Percentiles rank a stretch among this genome's conserved stretches.
Conservation (phyloP, 1,284 basidiomycete genomes). For the Somion occarium region DNA sequence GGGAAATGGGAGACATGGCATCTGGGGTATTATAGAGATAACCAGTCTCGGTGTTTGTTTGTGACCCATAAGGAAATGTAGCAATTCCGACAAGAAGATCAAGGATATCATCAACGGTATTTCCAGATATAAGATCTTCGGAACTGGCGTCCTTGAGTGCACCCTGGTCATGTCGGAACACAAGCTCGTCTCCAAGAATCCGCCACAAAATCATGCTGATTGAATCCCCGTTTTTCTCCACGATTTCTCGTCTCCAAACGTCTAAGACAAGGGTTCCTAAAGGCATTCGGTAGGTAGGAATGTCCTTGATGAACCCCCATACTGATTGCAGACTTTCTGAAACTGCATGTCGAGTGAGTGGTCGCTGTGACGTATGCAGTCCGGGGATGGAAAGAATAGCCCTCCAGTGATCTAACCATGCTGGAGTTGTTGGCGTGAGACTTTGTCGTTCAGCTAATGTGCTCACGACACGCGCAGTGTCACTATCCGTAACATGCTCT, state of each 20-base stretch:
- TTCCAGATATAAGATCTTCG: slow-evolving; percentile 4
- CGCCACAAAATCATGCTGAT: slow-evolving; percentile 52
- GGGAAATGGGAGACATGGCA: slow-evolving; percentile 23
- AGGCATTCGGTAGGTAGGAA: slow-evolving; percentile 56
- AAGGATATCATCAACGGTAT: slow-evolving; percentile 16
- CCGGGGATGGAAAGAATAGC: slow-evolving; percentile 47
- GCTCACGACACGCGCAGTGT: slow-evolving; percentile 53
- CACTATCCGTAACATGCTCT: slow-evolving; percentile 56
- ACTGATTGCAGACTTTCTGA: slow-evolving; percentile 51
- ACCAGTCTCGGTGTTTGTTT: slow-evolving; percentile 26
- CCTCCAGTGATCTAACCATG: slow-evolving; percentile 66
- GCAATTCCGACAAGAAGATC: slow-evolving; percentile 34
- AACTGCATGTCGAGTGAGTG: slow-evolving; percentile 50
- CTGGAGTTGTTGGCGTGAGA: slow-evolving; percentile 61
- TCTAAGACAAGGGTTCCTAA: slow-evolving; percentile 55
- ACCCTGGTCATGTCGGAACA: slow-evolving; percentile 42
- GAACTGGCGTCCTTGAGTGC: slow-evolving; percentile 2
- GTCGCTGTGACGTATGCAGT: slow-evolving; percentile 41
- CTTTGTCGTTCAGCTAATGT: slow-evolving; percentile 61
- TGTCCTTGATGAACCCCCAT: slow-evolving; percentile 64
- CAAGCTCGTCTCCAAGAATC: slow-evolving; percentile 59
- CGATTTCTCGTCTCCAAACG: slow-evolving; percentile 41
- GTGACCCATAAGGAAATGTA: slow-evolving; percentile 12
- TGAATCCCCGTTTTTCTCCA: slow-evolving; percentile 27
- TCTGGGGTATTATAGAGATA: slow-evolving; percentile 34